These are phyloP conservation scores for Sphenostylis stenocarpa DNA, from an alignment of 306 rosid species.

Conservation along the genomic window DNA sequence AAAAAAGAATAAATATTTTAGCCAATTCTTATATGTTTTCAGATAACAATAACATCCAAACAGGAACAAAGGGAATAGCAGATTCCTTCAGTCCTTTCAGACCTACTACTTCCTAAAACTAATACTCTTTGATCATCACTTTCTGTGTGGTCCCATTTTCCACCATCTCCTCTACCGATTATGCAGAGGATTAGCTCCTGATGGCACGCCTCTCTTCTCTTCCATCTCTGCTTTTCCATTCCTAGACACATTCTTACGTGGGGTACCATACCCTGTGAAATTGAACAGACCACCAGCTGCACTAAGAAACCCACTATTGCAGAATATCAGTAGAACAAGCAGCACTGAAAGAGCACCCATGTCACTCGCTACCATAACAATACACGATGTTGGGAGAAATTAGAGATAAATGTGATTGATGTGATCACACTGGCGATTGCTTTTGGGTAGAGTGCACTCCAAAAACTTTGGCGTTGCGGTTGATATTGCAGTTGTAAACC, in stretches of 20 bases:
- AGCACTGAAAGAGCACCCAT: slow-evolving; percentile 45
- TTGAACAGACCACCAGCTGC: slow-evolving; percentile 39
- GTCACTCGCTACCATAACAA: slow-evolving; percentile 23
- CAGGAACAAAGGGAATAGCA: slow-evolving; percentile 44
- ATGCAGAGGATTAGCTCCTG: slow-evolving; percentile 70
- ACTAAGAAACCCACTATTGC: slow-evolving; percentile 41
- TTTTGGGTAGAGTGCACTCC: not conserved
- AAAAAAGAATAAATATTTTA: slow-evolving; percentile 39
- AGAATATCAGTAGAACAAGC: slow-evolving; percentile 46
- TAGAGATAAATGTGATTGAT: not conserved
- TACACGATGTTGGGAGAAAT: not conserved
- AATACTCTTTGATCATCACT: slow-evolving; percentile 1
- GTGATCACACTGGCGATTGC: not conserved
- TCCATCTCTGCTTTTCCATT: slow-evolving; percentile 32
- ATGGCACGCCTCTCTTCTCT: slow-evolving; percentile 60
- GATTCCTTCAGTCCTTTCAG: slow-evolving; percentile 40
- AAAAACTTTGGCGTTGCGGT: not conserved
- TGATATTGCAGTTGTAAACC: not conserved
- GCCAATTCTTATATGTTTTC: slow-evolving; percentile 25
- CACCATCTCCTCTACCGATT: slow-evolving; percentile 43
- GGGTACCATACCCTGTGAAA: slow-evolving; percentile 2
- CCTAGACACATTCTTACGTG: slow-evolving; percentile 10
- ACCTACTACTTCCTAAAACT: not conserved
- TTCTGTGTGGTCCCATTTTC: slow-evolving; percentile 1
- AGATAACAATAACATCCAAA: slow-evolving; percentile 42